Conservation (phyloP, 1,284 basidiomycete genomes). For the Prillingera fragicola region DNA sequence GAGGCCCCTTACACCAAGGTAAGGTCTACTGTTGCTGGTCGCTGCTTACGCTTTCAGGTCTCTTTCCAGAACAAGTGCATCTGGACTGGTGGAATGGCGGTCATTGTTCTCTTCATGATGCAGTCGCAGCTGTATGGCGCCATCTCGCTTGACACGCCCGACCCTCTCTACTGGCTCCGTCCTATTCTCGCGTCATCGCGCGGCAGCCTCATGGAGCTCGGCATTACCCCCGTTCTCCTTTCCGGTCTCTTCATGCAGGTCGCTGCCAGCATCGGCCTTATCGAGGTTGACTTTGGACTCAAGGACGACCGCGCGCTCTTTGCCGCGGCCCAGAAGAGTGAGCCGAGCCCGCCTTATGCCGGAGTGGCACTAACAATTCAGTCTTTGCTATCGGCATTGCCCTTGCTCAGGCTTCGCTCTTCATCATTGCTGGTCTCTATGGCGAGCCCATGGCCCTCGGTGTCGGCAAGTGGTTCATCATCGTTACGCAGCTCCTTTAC, state of each 20-base stretch:
- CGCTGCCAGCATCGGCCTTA: constrained; percentile 89
- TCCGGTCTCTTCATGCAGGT: constrained; percentile 99
- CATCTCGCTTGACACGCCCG: constrained; percentile 93
- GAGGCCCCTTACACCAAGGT: constrained; percentile 92
- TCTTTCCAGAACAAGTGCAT: constrained; percentile 91
- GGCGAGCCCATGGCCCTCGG: constrained; percentile 89
- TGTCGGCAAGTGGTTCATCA: constrained; percentile 85
- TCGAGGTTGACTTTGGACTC: constrained; percentile 93
- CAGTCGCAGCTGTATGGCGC: constrained; percentile 94
- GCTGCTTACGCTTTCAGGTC: constrained; percentile 53
- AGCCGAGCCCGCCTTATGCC: too few relatives aligned
- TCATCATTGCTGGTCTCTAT: constrained; percentile 93
- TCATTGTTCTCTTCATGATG: constrained; percentile 95
- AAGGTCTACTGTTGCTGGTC: constrained; percentile 15
- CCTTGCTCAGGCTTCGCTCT: constrained; percentile 92
- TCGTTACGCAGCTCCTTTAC: constrained; percentile 90
- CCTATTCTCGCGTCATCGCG: constrained; percentile 97
- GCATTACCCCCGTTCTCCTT: constrained; percentile 94
- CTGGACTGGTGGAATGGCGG: constrained; percentile 93
- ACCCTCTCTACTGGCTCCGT: constrained; percentile 99
- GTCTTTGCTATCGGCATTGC: constrained; percentile 95
- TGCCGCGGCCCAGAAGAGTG: constrained; percentile 92
- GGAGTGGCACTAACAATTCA: too few relatives aligned
- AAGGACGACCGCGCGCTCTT: constrained; percentile 98
- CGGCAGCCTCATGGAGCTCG: constrained; percentile 97